Conservation (phyloP, 331 rosid species). For the Quercus lobata region DNA sequence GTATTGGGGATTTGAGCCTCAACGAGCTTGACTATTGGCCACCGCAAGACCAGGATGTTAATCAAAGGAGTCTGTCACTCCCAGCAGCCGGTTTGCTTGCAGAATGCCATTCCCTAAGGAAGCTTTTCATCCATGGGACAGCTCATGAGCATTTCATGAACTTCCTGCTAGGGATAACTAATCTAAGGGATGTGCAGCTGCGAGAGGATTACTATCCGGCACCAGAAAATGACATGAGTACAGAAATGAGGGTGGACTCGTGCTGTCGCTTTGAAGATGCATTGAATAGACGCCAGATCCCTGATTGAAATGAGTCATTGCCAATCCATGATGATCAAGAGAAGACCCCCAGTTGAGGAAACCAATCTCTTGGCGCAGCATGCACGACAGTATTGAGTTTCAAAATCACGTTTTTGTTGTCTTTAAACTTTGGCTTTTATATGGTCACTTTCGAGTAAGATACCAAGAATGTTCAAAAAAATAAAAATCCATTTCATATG, state of each 20-base stretch:
- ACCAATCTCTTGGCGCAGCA: neutral
- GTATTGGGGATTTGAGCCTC: constrained; percentile 52
- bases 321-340: neutral
- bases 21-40: constrained; percentile 92
- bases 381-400: neutral
- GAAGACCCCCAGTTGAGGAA: neutral
- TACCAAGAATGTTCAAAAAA: neutral
- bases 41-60: constrained; percentile 78
- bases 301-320: constrained; percentile 38
- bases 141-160: constrained; percentile 77
- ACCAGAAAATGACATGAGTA: constrained; percentile 84
- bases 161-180: constrained; percentile 54
- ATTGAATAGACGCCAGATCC: constrained; percentile 52
- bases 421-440: neutral
- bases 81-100: constrained; percentile 78
- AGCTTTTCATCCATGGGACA: constrained; percentile 92
- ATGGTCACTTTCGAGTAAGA: neutral
- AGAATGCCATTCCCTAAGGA: constrained; percentile 66
- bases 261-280: constrained; percentile 92
- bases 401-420: neutral
- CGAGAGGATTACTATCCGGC: constrained; percentile 87
- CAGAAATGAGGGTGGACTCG: constrained; percentile 84
- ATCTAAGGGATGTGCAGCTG: constrained; percentile 75
- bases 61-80: constrained; percentile 73
- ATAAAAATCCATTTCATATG: neutral